Evolutionary conservation across 192 early-diverging fungal species (phyloP), one percentile per base, ranked within the genome.

Genomic region (Bifiguratus adelaidae): DNA sequence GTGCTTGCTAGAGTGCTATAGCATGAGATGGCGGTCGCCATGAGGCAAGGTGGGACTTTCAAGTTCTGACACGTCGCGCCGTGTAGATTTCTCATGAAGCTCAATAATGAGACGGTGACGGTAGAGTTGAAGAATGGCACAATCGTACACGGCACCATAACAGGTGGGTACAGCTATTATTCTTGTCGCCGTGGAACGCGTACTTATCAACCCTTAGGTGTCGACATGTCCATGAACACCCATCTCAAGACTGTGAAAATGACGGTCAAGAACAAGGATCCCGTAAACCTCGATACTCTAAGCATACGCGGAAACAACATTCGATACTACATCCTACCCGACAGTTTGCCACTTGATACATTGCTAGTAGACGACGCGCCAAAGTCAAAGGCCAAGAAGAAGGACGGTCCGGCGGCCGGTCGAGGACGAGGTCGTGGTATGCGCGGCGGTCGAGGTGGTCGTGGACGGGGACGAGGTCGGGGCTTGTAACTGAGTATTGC

Each of bases 181-280:
- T 15, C 19, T 16, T 30, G 4, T 48, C 13, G 5, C 4, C 12
- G 23, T 36, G 6, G 40, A 7, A 7, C 12, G 27, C 30, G 5
- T 51, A 30, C 27, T 18, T 13, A 37, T 50, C 34, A 33, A 43
- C 21, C 26, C 24, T 42, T 58, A 78, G 87, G 86, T 36, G 92
- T 97, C 18, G 96, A 99, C 56, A 95, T 99, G 92, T 86, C 83
- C 67, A 99, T 99, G 96, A 99, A 99, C 69, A 97, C 91, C 52
- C 96, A 99, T 67, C 72, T 99, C 63, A 95, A 95, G 58, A 80
- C 87, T 29, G 94, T 97, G 45, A 99, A 99, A 67, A 91, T 99
- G 94, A 97, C 94, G 0, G 84, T 97, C 7, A 87, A 88, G 57
- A 85, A 80, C 65, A 85, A 85, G 65, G 91, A 97, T 47, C 89